Conservation (phyloP, 129 eudicot genomes). For the Pseudognaphalium luteoalbum region DNA sequence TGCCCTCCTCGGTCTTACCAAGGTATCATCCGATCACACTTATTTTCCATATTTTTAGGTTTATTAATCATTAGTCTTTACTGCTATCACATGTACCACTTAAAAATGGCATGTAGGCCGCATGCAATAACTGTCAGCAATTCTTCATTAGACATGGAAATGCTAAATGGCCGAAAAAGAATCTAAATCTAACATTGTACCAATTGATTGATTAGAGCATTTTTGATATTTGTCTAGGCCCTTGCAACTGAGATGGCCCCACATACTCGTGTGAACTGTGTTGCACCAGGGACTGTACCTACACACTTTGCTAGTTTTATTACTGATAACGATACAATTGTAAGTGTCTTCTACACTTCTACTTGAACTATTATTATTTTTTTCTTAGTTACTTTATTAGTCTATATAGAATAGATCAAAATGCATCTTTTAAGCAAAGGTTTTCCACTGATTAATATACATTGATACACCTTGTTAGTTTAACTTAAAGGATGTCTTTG, state of each 20-base stretch:
- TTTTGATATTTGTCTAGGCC: slow-evolving; percentile 48
- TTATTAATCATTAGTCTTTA: background rate
- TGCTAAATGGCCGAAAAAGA: background rate
- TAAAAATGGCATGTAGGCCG: background rate
- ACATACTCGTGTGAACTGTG: slow-evolving; percentile 87
- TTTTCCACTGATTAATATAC: too few relatives aligned
- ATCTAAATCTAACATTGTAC: background rate
- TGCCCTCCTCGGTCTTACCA: slow-evolving; percentile 92
- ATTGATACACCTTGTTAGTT: too few relatives aligned
- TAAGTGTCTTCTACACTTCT: slow-evolving; percentile 37
- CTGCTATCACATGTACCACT: background rate
- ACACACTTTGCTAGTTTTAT: slow-evolving; percentile 75
- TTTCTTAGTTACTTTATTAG: background rate
- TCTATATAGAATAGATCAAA: background rate
- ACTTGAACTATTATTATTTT: background rate
- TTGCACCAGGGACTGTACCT: slow-evolving; percentile 92
- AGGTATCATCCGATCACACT: slow-evolving; percentile 40
- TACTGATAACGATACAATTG: slow-evolving; percentile 41
- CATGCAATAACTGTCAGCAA: background rate
- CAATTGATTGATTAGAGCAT: slow-evolving; percentile 4
- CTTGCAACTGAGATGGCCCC: slow-evolving; percentile 94
- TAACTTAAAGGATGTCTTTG: too few relatives aligned
- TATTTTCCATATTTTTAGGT: slow-evolving; percentile 10
- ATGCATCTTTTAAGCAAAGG: too few relatives aligned
- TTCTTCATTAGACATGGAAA: background rate